Percentiles rank a stretch among this genome's conserved stretches.
Evolutionary conservation across 2,329 filamentous ascomycete species (phyloP).

Genomic region (Pseudohalonectria lignicola): DNA sequence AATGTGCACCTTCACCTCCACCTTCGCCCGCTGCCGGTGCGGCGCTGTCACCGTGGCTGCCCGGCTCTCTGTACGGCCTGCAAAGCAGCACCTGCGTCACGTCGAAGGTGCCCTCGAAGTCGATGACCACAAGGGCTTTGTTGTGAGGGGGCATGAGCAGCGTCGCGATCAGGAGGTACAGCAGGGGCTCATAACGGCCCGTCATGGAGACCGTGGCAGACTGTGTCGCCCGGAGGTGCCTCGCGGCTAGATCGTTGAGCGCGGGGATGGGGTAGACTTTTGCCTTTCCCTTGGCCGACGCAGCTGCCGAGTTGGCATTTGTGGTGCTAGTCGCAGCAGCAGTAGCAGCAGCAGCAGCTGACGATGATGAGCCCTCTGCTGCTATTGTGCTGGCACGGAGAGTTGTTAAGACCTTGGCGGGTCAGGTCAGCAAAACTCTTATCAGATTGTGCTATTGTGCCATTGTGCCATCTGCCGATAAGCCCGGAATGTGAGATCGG

Average conservation of each 20-base stretch:
- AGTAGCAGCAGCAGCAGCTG: neutral
- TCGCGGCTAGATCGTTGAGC: constrained; percentile 33
- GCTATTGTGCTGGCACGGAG: constrained; percentile 6
- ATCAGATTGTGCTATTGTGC: constrained; percentile 1
- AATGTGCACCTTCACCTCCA: too few relatives aligned
- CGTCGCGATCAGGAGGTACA: constrained; percentile 43
- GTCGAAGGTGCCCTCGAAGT: constrained; percentile 45
- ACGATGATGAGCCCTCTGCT: neutral
- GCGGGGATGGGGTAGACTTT: constrained; percentile 26
- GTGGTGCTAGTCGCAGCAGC: neutral
- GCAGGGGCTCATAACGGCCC: constrained; percentile 40
- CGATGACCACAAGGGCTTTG: constrained; percentile 42
- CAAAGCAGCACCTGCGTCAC: constrained; percentile 29
- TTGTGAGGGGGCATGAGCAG: constrained; percentile 35
- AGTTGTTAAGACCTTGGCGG: constrained; percentile 4
- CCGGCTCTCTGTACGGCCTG: constrained; percentile 3
- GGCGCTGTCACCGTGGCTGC: constrained; percentile 3
- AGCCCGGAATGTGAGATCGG: too few relatives aligned
- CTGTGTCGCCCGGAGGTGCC: constrained; percentile 36
- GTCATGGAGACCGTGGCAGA: constrained; percentile 35
- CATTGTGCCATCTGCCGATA: too few relatives aligned
- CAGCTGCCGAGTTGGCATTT: neutral
- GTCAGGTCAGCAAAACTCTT: constrained; percentile 3
- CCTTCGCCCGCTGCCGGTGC: too few relatives aligned
- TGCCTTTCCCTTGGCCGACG: neutral